Base-by-base conservation (phyloP, 768 basidiomycete species). In the Fomitopsis serialis region DNA sequence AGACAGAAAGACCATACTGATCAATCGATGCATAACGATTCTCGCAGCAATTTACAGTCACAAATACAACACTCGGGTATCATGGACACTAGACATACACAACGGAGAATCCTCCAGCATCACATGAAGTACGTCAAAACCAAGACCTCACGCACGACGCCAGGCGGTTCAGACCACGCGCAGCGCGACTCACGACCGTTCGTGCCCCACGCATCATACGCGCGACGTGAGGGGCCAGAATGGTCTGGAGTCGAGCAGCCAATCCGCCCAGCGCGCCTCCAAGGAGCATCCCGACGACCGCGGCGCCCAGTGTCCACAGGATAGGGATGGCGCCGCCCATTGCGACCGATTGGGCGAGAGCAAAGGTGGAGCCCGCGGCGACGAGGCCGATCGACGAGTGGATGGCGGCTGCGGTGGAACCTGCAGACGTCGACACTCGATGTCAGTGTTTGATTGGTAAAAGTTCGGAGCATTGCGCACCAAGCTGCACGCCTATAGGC, bases 321-420 rank as follows among this genome's bases (percentile, higher is more conserved):
- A 32, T 7, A 21, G 48, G 48, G 3, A 49, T 22, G 3, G 48
- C 48, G 34, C 54, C 57, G 19, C 54, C 54, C 57, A 55, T 58
- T 3, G 57, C 50, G 7, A 49, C 42, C 19, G 48, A 45, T 42
- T 58, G 57, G 1, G 19, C 36, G 0, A 43, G 17, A 5, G 57
- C 54, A 32, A 58, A 58, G 5, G 48, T 6, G 7, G 49, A 52
- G 12, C 57, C 54, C 17, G 46, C 57, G 15, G 42, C 45, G 13
- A 58, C 54, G 42, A 43, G 50, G 4, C 57, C 57, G 27, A 55
- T 55, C 2, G 34, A 19, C 8, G 54, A 36, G 21, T 58, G 57
- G 6, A 40, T 43, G 22, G 32, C 50, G 10, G 53, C 57, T 21
- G 57, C 57, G 13, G 50, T 13, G 36, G 35, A 46, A 6, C 57